phyloP scores from a whole-genome alignment of 805 yeast species.

The Kluyveromyces siamensis region DNA sequence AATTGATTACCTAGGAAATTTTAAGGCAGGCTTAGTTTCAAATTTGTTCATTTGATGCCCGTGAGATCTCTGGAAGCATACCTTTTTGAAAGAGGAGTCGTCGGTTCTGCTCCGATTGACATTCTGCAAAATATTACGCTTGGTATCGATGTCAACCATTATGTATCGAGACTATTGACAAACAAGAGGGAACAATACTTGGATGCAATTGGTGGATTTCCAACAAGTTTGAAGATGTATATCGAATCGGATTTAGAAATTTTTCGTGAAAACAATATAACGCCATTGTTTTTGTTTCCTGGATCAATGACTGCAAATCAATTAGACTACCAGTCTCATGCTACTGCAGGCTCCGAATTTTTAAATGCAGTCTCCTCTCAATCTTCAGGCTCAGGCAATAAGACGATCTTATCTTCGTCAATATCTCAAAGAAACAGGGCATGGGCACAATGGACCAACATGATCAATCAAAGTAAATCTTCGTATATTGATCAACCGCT shows the following conservation, averaged over 20 bases:
- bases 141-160: slow-evolving; percentile 82
- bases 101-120: slow-evolving; percentile 53
- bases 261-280: slow-evolving; percentile 52
- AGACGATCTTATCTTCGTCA: slow-evolving; percentile 17
- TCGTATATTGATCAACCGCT: slow-evolving; percentile 29
- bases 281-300: slow-evolving; percentile 72
- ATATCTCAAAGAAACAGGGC: slow-evolving; percentile 38
- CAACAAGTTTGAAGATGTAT: slow-evolving; percentile 46
- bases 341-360: slow-evolving; percentile 18
- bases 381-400: slow-evolving; percentile 6
- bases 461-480: slow-evolving; percentile 25
- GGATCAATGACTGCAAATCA: slow-evolving; percentile 44
- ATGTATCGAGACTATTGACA: slow-evolving; percentile 51
- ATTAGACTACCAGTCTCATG: slow-evolving; percentile 23
- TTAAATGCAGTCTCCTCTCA: slow-evolving; percentile 8
- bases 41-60: slow-evolving; percentile 18
- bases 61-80: slow-evolving; percentile 58
- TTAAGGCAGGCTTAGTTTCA: background rate
- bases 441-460: slow-evolving; percentile 37
- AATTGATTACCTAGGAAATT: background rate
- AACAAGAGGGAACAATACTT: slow-evolving; percentile 58
- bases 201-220: slow-evolving; percentile 78
- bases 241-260: slow-evolving; percentile 55
- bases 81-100: slow-evolving; percentile 58
- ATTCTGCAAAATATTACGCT: slow-evolving; percentile 55